phyloP scores from a whole-genome alignment of 1,139 yeast species.

The Saccharomyces hybrid region DNA sequence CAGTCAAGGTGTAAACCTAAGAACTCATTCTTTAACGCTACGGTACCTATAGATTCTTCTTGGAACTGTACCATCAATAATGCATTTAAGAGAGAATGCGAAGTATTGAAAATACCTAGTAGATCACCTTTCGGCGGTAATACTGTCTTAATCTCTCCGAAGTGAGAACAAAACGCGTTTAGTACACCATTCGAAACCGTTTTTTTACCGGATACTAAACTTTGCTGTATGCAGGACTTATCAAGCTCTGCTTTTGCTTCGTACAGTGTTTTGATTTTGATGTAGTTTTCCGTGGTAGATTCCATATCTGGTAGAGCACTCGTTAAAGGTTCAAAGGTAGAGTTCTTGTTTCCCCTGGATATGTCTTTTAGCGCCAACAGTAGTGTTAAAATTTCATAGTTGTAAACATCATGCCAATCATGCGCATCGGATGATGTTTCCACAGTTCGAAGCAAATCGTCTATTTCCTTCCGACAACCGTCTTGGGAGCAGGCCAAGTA shows the following conservation, averaged over 20 bases:
- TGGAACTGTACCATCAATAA: background rate
- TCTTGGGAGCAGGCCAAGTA: conserved; percentile 39
- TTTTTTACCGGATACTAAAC: conserved; percentile 23
- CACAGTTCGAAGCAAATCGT: background rate
- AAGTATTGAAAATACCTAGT: background rate
- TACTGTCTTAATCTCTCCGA: background rate
- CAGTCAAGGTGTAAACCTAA: background rate
- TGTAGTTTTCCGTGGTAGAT: conserved; percentile 59
- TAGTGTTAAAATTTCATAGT: conserved; percentile 53
- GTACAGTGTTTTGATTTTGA: conserved; percentile 52
- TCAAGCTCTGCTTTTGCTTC: conserved; percentile 51
- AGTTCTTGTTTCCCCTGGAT: conserved; percentile 32
- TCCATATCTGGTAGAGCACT: conserved; percentile 89
- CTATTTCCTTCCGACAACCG: background rate
- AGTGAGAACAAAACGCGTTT: background rate
- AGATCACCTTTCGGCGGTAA: conserved; percentile 3
- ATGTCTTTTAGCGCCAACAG: conserved; percentile 50
- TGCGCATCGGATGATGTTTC: background rate
- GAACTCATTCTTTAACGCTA: background rate
- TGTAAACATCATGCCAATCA: conserved; percentile 9
- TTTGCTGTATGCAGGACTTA: conserved; percentile 34
- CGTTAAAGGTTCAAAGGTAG: conserved; percentile 33
- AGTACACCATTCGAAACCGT: background rate
- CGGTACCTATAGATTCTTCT: background rate
- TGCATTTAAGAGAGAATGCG: background rate